Percentiles rank a stretch among this genome's conserved stretches.
These are phyloP conservation scores for Chlorella sp. DNA, from an alignment of 139 green algal genomes.

Conservation along the genomic window DNA sequence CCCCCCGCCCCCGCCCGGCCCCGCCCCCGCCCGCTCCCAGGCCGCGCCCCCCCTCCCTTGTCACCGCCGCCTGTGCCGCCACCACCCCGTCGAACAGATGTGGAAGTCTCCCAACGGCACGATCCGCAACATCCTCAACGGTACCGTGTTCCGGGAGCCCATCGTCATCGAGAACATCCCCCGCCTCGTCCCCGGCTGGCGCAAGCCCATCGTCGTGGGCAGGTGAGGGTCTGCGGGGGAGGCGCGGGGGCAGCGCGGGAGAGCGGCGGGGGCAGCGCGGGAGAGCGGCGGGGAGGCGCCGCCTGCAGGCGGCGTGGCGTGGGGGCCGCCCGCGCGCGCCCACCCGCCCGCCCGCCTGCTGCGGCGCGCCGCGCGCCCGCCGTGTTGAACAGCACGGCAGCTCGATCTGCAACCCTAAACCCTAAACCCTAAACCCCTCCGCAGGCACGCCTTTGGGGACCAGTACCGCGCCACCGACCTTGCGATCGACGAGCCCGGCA, in stretches of 20 bases:
- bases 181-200: slow-evolving; percentile 91
- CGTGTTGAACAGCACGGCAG: no score
- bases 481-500: slow-evolving; percentile 73
- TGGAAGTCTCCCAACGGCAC: slow-evolving; percentile 93
- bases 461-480: slow-evolving; percentile 96
- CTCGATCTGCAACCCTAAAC: no score
- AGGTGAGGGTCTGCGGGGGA: slow-evolving; percentile 58
- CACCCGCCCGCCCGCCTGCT: background rate
- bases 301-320: no score
- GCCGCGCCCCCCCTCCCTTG: background rate
- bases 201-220: slow-evolving; percentile 90
- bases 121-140: slow-evolving; percentile 66
- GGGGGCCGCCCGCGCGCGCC: background rate
- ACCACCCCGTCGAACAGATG: slow-evolving; percentile 59
- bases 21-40: background rate
- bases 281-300: no score
- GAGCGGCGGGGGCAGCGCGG: no score
- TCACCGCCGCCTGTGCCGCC: background rate
- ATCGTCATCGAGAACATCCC: slow-evolving; percentile 96
- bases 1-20: no score
- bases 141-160: slow-evolving; percentile 95
- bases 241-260: no score
- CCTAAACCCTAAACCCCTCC: background rate
- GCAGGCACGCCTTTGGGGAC: slow-evolving; percentile 95
- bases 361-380: no score